A percentile compares a stretch with the other conserved stretches of the same genome.
Conservation (phyloP, 176 grass and related monocot species). For the Themeda triandra region DNA sequence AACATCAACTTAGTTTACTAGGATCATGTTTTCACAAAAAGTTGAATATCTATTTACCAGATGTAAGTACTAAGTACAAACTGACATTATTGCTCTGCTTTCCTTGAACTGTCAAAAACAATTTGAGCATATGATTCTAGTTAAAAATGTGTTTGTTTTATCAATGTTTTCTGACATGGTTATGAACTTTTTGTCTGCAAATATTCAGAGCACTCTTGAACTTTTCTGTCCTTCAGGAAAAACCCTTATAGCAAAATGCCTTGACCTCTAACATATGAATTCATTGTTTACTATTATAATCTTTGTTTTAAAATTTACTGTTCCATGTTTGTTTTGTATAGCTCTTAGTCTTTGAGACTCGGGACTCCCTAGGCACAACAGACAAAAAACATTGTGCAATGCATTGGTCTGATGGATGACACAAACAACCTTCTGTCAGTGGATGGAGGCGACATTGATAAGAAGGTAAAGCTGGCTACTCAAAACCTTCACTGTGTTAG, state of each 20-base stretch:
- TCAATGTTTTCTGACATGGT: neutral
- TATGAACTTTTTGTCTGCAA: neutral
- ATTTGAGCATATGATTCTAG: neutral
- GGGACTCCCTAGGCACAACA: constrained; percentile 71
- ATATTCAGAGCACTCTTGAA: neutral
- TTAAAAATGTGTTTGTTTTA: neutral
- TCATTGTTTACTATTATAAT: neutral
- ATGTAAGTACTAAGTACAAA: neutral
- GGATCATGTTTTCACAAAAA: neutral
- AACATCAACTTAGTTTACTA: neutral
- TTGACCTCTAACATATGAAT: neutral
- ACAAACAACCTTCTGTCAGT: constrained; percentile 86
- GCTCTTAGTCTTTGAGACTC: constrained; percentile 75
- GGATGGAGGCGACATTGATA: constrained; percentile 65
- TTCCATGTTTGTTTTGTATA: neutral
- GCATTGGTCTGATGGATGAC: constrained; percentile 58
- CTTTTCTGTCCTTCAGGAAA: neutral
- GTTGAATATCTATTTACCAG: neutral
- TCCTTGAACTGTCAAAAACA: neutral
- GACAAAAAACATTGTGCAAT: constrained; percentile 68
- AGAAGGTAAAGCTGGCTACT: constrained; percentile 75
- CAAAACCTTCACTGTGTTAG: constrained; percentile 87
- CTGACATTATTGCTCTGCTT: neutral
- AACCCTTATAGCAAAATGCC: neutral
- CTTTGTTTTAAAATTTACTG: neutral